Evolutionary conservation across 257 asterid species (phyloP).

Genomic region (Solanum sejunctum): DNA sequence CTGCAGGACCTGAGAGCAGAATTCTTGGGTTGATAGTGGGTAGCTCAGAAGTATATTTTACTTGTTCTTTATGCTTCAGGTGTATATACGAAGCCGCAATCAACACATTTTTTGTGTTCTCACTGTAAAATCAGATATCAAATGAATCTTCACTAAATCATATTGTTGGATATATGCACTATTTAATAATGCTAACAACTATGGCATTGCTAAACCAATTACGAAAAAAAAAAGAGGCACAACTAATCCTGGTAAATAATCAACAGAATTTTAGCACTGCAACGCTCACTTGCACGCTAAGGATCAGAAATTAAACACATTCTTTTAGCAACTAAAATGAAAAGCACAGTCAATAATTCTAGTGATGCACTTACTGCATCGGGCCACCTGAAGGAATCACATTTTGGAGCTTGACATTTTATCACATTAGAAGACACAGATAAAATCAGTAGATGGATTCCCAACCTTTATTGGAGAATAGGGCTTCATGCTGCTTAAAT

Average conservation of each 20-base stretch:
- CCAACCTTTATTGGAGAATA: background rate
- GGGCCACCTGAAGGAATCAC: background rate
- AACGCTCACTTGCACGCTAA: background rate
- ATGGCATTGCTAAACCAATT: background rate
- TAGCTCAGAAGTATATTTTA: slow-evolving; percentile 60
- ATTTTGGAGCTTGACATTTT: background rate
- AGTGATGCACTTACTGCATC: background rate
- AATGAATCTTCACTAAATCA: background rate
- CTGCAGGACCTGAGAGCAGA: slow-evolving; percentile 92
- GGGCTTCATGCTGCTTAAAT: background rate
- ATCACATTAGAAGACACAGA: background rate
- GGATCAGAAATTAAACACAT: background rate
- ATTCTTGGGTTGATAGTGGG: slow-evolving; percentile 77
- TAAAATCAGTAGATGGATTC: background rate
- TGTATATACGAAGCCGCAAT: slow-evolving; percentile 79
- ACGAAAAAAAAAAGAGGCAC: background rate
- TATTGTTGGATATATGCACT: background rate
- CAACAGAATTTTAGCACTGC: background rate
- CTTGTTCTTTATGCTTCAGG: slow-evolving; percentile 61
- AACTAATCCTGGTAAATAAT: background rate
- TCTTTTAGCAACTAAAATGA: background rate
- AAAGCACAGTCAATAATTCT: background rate
- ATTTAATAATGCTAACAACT: background rate
- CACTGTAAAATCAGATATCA: slow-evolving; percentile 42
- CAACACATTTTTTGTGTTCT: slow-evolving; percentile 71